Conservation (phyloP, 306 rosid species). For the Lagenaria siceraria region DNA sequence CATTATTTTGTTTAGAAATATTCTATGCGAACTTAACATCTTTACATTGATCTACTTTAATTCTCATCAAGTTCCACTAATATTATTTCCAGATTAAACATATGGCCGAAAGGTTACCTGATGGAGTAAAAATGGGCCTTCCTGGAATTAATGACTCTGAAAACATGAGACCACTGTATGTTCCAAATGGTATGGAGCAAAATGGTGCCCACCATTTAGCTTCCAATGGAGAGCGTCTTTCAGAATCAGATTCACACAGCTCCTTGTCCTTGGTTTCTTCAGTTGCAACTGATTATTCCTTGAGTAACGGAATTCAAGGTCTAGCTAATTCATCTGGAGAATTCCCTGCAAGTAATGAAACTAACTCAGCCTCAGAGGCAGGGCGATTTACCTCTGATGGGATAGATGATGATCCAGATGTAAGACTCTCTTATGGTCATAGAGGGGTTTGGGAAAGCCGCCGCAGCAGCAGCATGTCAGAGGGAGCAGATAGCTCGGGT, state of each 20-base stretch:
- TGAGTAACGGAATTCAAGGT: slow-evolving; percentile 25
- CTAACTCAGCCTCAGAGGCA: slow-evolving; percentile 26
- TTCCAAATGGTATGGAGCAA: slow-evolving; percentile 51
- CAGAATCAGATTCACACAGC: slow-evolving; percentile 52
- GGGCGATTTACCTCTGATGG: slow-evolving; percentile 30
- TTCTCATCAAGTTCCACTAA: neutral
- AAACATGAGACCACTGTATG: slow-evolving; percentile 34
- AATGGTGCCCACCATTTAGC: slow-evolving; percentile 48
- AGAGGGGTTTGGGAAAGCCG: slow-evolving; percentile 27
- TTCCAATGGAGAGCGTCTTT: slow-evolving; percentile 40
- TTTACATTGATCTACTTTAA: neutral
- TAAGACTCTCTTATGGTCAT: slow-evolving; percentile 36
- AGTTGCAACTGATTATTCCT: slow-evolving; percentile 39
- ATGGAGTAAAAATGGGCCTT: neutral
- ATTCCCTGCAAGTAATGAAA: slow-evolving; percentile 31
- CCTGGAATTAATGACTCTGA: slow-evolving; percentile 50
- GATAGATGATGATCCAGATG: slow-evolving; percentile 9
- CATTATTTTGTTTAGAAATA: neutral
- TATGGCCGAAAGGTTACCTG: slow-evolving; percentile 86
- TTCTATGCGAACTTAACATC: slow-evolving; percentile 19
- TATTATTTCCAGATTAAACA: slow-evolving; percentile 64
- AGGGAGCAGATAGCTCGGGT: slow-evolving; percentile 39
- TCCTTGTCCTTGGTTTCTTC: slow-evolving; percentile 46
- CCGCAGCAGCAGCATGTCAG: slow-evolving; percentile 32
- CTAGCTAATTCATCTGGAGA: slow-evolving; percentile 21